Percentiles rank a stretch among this genome's conserved stretches.
These are phyloP conservation scores for Fusarium sp. DNA, from an alignment of 2,329 filamentous ascomycete species.

Conservation along the genomic window DNA sequence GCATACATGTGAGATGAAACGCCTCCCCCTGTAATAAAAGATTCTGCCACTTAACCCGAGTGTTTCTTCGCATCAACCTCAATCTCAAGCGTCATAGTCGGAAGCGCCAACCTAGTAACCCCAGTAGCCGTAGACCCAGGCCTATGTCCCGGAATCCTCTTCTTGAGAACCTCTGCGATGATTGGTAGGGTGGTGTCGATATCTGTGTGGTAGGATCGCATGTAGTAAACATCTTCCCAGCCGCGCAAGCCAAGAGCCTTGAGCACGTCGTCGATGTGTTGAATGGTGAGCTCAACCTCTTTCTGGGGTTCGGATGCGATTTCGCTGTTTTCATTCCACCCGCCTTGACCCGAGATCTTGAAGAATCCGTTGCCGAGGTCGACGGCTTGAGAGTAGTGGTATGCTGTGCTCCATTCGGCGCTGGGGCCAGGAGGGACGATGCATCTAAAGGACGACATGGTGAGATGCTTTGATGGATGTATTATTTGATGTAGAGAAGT, in stretches of 20 bases:
- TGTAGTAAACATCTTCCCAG: constrained; percentile 43
- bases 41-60: neutral
- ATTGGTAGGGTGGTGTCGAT: constrained; percentile 25
- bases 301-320: constrained; percentile 20
- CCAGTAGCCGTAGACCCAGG: constrained; percentile 18
- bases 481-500: neutral
- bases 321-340: constrained; percentile 29
- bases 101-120: constrained; percentile 26
- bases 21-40: neutral
- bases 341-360: constrained; percentile 41
- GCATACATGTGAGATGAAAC: neutral
- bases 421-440: constrained; percentile 9
- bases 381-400: constrained; percentile 41
- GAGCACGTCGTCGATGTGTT: constrained; percentile 40
- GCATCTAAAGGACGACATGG: constrained; percentile 10
- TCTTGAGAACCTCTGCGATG: constrained; percentile 16
- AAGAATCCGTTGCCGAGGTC: constrained; percentile 35
- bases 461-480: neutral
- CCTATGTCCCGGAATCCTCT: constrained; percentile 20
- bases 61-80: constrained; percentile 34
- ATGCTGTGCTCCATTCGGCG: constrained; percentile 4
- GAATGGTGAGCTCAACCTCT: constrained; percentile 30
- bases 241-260: constrained; percentile 35
- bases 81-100: constrained; percentile 35
- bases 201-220: constrained; percentile 39